phyloP scores from a whole-genome alignment of 2,329 filamentous ascomycete genomes.

The Clarireedia hainanense region DNA sequence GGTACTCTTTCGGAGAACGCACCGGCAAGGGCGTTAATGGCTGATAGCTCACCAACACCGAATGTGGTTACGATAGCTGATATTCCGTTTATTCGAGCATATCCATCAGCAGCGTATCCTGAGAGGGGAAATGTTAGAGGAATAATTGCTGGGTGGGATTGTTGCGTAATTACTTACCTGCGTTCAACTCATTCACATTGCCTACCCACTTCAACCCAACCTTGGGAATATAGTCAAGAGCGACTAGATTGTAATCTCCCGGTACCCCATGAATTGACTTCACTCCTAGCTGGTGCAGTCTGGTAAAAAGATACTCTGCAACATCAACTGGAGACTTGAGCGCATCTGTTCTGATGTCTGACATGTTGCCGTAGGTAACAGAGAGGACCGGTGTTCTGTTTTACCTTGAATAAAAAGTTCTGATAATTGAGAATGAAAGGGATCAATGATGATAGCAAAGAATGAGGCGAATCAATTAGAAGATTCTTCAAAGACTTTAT shows the following conservation, averaged over 20 bases:
- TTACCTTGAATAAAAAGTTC: not conserved
- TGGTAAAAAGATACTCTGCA: conserved; percentile 59
- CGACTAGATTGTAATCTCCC: conserved; percentile 64
- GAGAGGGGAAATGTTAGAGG: not conserved
- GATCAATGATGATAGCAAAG: not conserved
- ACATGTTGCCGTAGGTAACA: conserved; percentile 16
- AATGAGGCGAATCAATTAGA: not conserved
- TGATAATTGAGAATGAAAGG: not conserved
- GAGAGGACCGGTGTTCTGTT: not conserved
- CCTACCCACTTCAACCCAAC: conserved; percentile 56
- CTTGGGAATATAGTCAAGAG: conserved; percentile 57
- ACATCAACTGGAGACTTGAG: conserved; percentile 42
- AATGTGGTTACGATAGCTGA: conserved; percentile 67
- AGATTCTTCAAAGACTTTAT: not conserved
- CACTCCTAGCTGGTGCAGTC: conserved; percentile 56
- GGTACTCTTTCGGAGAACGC: conserved; percentile 66
- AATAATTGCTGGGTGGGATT: not conserved
- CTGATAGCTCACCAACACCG: conserved; percentile 67
- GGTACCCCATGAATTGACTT: conserved; percentile 61
- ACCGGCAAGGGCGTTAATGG: conserved; percentile 67
- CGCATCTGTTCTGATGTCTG: conserved; percentile 34
- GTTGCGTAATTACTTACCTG: conserved; percentile 38
- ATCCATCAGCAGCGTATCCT: conserved; percentile 76
- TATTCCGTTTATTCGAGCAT: conserved; percentile 65
- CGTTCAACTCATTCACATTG: conserved; percentile 67